A percentile compares a stretch with the other conserved stretches of the same genome.
These are phyloP conservation scores for Coniochaeta sp. DNA, from an alignment of 2,329 filamentous ascomycete genomes.

Conservation along the genomic window DNA sequence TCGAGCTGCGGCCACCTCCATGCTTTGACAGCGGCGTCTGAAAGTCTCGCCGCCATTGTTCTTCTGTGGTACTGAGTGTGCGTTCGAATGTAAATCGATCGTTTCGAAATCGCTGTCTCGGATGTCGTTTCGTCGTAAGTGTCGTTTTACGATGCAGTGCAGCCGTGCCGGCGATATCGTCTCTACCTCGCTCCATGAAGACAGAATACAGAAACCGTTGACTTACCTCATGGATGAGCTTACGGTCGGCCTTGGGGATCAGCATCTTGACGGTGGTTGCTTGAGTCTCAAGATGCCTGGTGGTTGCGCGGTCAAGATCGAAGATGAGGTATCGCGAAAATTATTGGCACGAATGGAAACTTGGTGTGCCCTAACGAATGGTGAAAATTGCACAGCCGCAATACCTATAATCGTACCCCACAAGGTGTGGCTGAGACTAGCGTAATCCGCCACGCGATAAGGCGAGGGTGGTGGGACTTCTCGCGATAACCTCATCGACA, in stretches of 20 bases:
- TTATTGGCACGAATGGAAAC: constrained; percentile 12
- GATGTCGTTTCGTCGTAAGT: not conserved
- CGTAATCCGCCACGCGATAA: not conserved
- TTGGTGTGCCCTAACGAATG: not conserved
- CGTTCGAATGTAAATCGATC: not conserved
- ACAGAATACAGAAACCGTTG: constrained; percentile 5
- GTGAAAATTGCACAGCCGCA: too few relatives aligned
- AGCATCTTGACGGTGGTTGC: constrained; percentile 64
- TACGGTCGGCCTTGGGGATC: constrained; percentile 99
- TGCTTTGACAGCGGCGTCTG: not conserved
- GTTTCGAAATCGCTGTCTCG: not conserved
- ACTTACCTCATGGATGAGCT: constrained; percentile 86
- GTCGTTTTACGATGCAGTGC: not conserved
- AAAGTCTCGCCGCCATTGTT: too few relatives aligned
- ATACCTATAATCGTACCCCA: too few relatives aligned
- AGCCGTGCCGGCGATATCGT: not conserved
- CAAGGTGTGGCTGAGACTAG: not conserved
- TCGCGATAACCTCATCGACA: not conserved
- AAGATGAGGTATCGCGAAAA: constrained; percentile 26
- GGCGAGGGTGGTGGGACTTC: too few relatives aligned
- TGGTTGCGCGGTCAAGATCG: constrained; percentile 19
- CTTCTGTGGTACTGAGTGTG: not conserved
- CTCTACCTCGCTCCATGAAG: constrained; percentile 42
- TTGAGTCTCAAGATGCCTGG: constrained; percentile 38
- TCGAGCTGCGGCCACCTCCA: too few relatives aligned